Evolutionary conservation across 2,329 filamentous ascomycete species (phyloP), one percentile per base, ranked within the genome.

Genomic region (Septoria linicola): DNA sequence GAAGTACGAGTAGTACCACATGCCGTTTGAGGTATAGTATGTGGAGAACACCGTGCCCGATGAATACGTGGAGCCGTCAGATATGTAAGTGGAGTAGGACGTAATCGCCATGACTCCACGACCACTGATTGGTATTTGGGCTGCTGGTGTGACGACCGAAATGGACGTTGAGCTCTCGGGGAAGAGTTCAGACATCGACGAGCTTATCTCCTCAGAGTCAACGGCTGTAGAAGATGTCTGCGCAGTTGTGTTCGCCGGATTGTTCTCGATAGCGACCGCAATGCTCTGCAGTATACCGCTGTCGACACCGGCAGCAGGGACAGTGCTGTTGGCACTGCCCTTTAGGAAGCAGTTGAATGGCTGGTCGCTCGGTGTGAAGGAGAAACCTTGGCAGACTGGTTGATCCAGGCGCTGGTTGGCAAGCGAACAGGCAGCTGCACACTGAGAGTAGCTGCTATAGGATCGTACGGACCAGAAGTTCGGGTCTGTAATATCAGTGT

Each of bases 311-410:
- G 49, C 27, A 10, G 60, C 61, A 6, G 59, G 41, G 5, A 64
- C 59, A 8, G 54, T 61, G 10, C 49, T 53, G 17, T 65, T 62
- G 10, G 60, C 59, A 10, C 55, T 54, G 2, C 55, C 43, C 49
- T 68, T 68, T 41, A 70, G 48, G 55, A 67, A 66, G 47, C 67
- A 70, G 41, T 68, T 68, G 31, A 57, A 58, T 8, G 60, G 62
- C 14, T 58, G 45, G 19, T 43, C 41, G 23, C 57, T 54, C 5
- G 54, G 32, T n/a, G 55, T 48, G 59, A 61, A 67, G 4, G 62
- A 63, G 7, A 64, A 59, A 30, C 63, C 66, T 49, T 66, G 59
- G 52, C 66, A 70, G n/a, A 65, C 62, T 1, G 63, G 61, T 4
- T 41, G 48, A 31, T 62, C 58, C 41, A 66, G 60, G 4, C 59